phyloP scores from a whole-genome alignment of 148 eudicot genomes.

The Vaccinium darrowii region DNA sequence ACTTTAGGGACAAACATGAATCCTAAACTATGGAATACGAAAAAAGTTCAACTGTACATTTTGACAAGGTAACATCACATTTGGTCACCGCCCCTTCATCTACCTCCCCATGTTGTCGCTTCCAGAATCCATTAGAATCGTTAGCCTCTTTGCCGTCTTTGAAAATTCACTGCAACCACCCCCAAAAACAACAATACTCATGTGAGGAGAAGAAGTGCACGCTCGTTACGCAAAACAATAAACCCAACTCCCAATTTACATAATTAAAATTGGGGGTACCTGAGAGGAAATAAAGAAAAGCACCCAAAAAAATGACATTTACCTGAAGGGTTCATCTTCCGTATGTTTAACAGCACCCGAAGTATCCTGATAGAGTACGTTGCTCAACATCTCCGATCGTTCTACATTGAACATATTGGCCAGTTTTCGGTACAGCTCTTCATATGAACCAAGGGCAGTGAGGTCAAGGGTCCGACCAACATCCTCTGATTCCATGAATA shows the following conservation, averaged over 20 bases:
- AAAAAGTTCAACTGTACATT: slow-evolving; percentile 25
- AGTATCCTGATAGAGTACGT: slow-evolving; percentile 42
- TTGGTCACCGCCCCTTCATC: background rate
- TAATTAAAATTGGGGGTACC: background rate
- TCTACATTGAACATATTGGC: slow-evolving; percentile 44
- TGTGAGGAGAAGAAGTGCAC: background rate
- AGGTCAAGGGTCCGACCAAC: slow-evolving; percentile 52
- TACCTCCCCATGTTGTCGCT: slow-evolving; percentile 33
- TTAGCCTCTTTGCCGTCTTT: slow-evolving; percentile 43
- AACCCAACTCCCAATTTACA: background rate
- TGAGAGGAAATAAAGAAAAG: background rate
- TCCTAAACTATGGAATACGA: background rate
- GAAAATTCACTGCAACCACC: slow-evolving; percentile 40
- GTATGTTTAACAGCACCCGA: slow-evolving; percentile 29
- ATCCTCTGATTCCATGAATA: slow-evolving; percentile 46
- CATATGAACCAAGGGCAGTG: slow-evolving; percentile 49
- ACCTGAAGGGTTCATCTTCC: slow-evolving; percentile 47
- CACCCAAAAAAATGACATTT: background rate
- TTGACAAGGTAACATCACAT: background rate
- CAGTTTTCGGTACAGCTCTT: slow-evolving; percentile 56
- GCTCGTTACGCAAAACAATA: background rate
- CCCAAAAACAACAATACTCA: background rate
- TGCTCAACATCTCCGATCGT: slow-evolving; percentile 51
- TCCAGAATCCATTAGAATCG: slow-evolving; percentile 36
- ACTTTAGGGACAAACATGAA: background rate